phyloP scores from a whole-genome alignment of 202 grass and related monocot genomes.

The Dendrocalamus latiflorus region DNA sequence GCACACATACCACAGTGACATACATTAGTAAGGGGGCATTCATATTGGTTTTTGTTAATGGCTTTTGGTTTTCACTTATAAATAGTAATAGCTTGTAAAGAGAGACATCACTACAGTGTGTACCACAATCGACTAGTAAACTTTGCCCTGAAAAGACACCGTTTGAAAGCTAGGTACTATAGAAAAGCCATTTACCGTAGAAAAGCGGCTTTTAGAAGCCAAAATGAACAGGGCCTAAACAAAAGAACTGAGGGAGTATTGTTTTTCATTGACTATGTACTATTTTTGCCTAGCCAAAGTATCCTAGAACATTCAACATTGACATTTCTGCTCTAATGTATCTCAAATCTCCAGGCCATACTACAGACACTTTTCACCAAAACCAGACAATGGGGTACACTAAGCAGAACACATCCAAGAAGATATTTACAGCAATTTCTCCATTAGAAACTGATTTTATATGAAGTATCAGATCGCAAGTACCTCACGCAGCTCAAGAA shows the following conservation, averaged over 20 bases:
- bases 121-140: too few species aligned
- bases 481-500: slow-evolving; percentile 85
- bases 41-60: too few species aligned
- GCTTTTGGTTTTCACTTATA: too few species aligned
- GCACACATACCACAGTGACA: neutral
- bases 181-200: too few species aligned
- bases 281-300: neutral
- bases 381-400: neutral
- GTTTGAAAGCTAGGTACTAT: too few species aligned
- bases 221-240: too few species aligned
- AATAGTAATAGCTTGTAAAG: too few species aligned
- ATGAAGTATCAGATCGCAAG: neutral
- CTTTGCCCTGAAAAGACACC: too few species aligned
- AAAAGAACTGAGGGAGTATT: neutral
- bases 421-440: neutral
- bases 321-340: neutral
- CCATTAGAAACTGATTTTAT: slow-evolving; percentile 1
- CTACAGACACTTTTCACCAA: neutral
- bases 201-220: too few species aligned
- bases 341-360: neutral
- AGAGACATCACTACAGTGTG: too few species aligned
- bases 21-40: neutral
- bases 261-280: neutral
- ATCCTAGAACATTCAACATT: neutral
- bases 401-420: neutral